These are phyloP conservation scores for Podila epicladia DNA, from an alignment of 192 early-diverging fungal genomes.

Conservation along the genomic window DNA sequence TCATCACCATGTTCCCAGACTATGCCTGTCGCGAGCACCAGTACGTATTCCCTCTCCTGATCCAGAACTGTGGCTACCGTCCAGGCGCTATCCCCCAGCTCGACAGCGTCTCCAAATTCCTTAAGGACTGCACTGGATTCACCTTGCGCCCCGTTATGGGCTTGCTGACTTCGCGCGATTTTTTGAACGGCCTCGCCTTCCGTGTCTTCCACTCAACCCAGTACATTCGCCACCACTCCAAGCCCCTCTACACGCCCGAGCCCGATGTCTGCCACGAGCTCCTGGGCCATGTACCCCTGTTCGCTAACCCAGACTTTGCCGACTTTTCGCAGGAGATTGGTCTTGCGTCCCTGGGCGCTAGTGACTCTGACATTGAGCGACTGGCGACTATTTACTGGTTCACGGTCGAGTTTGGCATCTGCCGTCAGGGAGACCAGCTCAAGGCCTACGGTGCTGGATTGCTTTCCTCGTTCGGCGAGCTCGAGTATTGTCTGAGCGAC, in stretches of 20 bases:
- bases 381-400: constrained; percentile 94
- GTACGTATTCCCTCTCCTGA: constrained; percentile 88
- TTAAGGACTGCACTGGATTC: constrained; percentile 95
- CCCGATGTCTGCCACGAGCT: constrained; percentile 96
- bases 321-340: constrained; percentile 96
- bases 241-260: constrained; percentile 93
- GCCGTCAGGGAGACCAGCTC: constrained; percentile 73
- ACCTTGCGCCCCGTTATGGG: constrained; percentile 96
- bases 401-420: constrained; percentile 94
- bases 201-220: constrained; percentile 97
- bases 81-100: constrained; percentile 89
- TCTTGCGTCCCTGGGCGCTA: constrained; percentile 89
- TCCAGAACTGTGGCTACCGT: constrained; percentile 90
- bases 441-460: constrained; percentile 93
- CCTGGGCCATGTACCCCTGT: constrained; percentile 86
- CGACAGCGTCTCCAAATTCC: constrained; percentile 85
- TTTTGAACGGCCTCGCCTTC: constrained; percentile 95
- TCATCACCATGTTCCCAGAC: constrained; percentile 78
- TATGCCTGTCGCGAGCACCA: constrained; percentile 94
- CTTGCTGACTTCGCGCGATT: constrained; percentile 89
- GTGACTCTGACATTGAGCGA: constrained; percentile 88
- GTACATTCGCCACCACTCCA: constrained; percentile 94
- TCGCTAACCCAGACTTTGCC: constrained; percentile 89
- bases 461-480: constrained; percentile 93
- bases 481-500: constrained; percentile 87